Evolutionary conservation across 2,329 filamentous ascomycete species (phyloP), one percentile per base, ranked within the genome.

Genomic region (Hypoxylon sp.): DNA sequence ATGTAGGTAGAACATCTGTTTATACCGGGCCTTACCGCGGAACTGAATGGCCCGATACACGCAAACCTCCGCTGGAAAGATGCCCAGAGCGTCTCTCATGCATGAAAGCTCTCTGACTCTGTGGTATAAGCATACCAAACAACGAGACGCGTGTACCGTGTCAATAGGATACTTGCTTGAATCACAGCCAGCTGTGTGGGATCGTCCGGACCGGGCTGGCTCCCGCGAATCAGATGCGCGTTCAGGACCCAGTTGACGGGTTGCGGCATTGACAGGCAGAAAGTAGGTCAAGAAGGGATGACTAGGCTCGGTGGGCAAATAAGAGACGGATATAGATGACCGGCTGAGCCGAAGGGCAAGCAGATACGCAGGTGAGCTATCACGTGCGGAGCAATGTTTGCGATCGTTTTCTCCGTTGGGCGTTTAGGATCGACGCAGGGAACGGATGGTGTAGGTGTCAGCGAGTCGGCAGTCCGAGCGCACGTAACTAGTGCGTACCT

Each of bases 341-440:
- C n/a, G n/a, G n/a, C n/a, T n/a, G 7, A 15, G 15, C 15, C 29
- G 29, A 9, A 33, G 29, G n/a, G 29, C 13, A 5, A 33, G 4
- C 13, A 3, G n/a, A 5, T n/a, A n/a, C n/a, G 4, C 13, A 3
- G n/a, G 2, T n/a, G 7, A 2, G 3, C 8, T 21, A 10, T 52
- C 23, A 40, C 29, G 49, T 46, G 49, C 10, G 11, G 40, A 17
- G 29, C 40, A 31, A n/a, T 40, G 23, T 33, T 33, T 33, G 29
- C 29, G 20, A 41, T 40, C 23, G 48, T 18, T 55, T n/a, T 55
- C 50, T 51, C 31, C 49, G 42, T 40, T 33, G 10, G 29, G 29
- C 15, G 38, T 45, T 55, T 24, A 18, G 38, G 60, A 62, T 60
- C 56, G 48, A 48, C 60, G 18, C 52, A 56, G 38, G 60, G 60